These are phyloP conservation scores for Kwoniella bestiolae DNA, from an alignment of 768 basidiomycete species.

Conservation along the genomic window DNA sequence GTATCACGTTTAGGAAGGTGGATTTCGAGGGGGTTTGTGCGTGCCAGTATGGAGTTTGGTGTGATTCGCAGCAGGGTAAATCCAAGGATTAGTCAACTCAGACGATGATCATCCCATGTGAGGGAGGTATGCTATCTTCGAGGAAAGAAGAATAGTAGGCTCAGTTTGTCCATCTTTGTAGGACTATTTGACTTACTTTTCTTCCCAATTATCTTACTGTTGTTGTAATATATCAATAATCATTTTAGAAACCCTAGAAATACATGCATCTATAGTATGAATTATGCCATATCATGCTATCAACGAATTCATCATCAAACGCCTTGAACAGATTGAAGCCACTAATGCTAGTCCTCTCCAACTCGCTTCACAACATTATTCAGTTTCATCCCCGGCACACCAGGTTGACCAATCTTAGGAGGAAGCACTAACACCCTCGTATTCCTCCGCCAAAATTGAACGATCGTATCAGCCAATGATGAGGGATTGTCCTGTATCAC, in stretches of 20 bases:
- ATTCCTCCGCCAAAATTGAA: conserved; percentile 91
- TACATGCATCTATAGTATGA: neutral
- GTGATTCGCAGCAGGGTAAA: conserved; percentile 6
- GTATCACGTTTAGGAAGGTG: conserved; percentile 10
- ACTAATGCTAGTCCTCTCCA: conserved; percentile 35
- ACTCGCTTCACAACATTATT: conserved; percentile 31
- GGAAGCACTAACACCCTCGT: conserved; percentile 51
- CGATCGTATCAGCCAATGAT: conserved; percentile 74
- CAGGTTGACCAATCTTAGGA: conserved; percentile 48
- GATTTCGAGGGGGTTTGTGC: neutral
- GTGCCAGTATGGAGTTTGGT: conserved; percentile 2
- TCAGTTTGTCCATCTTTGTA: too few relatives aligned
- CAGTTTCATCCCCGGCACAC: conserved; percentile 17
- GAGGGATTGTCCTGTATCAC: conserved; percentile 94
- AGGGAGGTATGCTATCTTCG: neutral
- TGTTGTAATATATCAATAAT: conserved; percentile 7
- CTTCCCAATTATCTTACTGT: too few relatives aligned
- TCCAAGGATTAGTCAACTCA: too few relatives aligned
- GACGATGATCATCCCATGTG: too few relatives aligned
- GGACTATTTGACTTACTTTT: too few relatives aligned
- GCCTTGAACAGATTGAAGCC: too few relatives aligned
- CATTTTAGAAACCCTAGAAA: neutral
- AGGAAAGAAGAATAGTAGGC: neutral
- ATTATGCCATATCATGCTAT: neutral
- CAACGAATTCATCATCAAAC: too few relatives aligned